Base-by-base conservation (phyloP, 306 rosid genomes). In the Hippophae gyantsensis region DNA sequence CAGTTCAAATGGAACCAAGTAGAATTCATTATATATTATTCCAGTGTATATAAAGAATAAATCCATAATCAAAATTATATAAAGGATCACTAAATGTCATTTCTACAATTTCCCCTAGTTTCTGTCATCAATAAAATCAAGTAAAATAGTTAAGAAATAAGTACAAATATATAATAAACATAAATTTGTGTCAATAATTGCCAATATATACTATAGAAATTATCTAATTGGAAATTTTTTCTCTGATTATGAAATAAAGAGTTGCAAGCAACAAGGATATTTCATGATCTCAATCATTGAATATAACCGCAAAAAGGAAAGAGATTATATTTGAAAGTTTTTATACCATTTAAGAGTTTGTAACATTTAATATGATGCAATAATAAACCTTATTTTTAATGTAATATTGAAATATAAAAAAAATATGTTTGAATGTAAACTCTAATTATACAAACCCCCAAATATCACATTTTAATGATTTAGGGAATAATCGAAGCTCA, bases 241-340 rank as follows among this genome's bases (percentile, higher is more conserved):
- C 96, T 38, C 74, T 72, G 54, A 79, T 67, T 64, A 89, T 83
- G 64, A 85, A 75, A 81, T 81, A 85, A 64, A 81, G 75, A 57
- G 86, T 58, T 25, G 82, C 94, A 43, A 89, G 74, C 70, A 89
- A 73, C 83, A 85, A 76, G 76, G 90, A 89, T 64, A 83, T 73
- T 48, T 94, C 96, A 67, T 89, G 96, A 51, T 88, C 88, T 90
- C 90, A 85, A 67, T 89, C 94, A 57, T 90, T 88, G 72, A 89
- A 89, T 94, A 89, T 83, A 50, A 89, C 90, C 63, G 90, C 86
- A 58, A 89, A 89, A 79, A 89, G 90, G 82, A 89, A 89, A 26
- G 96, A 18, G 1, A 18, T 18, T 18, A 18, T 18, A 18, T 18
- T 18, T 18, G 23, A 18, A 18, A 18, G 23, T 18, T 18, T 18